phyloP scores from a whole-genome alignment of 106 monocot genomes.

The Acorus calamus region DNA sequence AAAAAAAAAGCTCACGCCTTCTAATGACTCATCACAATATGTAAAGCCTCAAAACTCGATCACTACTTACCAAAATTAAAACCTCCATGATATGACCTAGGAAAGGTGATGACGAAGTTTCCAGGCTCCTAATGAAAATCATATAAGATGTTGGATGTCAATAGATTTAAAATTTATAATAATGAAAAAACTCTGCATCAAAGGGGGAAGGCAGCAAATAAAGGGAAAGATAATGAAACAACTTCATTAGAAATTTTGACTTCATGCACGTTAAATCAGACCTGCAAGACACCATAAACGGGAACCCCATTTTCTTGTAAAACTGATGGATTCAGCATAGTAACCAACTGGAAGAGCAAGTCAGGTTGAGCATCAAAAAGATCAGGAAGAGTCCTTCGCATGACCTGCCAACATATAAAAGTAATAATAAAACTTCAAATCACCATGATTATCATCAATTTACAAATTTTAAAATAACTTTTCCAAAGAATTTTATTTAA shows the following conservation, averaged over 20 bases:
- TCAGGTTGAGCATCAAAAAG: conserved; percentile 83
- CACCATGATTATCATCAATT: too few relatives aligned
- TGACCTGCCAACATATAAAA: conserved; percentile 37
- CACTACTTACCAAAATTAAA: conserved; percentile 66
- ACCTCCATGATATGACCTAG: conserved; percentile 73
- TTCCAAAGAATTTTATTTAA: too few relatives aligned
- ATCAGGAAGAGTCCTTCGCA: conserved; percentile 70
- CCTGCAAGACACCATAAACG: conserved; percentile 75
- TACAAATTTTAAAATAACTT: too few relatives aligned
- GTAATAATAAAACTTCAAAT: not conserved
- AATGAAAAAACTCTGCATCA: not conserved
- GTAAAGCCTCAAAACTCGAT: not conserved
- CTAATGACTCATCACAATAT: not conserved
- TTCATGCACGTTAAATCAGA: conserved; percentile 8
- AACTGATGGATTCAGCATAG: conserved; percentile 77
- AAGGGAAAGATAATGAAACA: not conserved
- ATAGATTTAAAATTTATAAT: not conserved
- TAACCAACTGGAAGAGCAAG: conserved; percentile 81
- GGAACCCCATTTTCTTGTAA: conserved; percentile 66
- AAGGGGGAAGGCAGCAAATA: not conserved
- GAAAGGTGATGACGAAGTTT: conserved; percentile 82
- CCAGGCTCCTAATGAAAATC: conserved; percentile 46
- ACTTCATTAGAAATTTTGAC: not conserved
- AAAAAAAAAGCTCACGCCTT: conserved; percentile 9
- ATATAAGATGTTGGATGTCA: not conserved